Base-by-base conservation (phyloP, 2,329 filamentous ascomycete genomes). In the Hymenoscyphus albidus region DNA sequence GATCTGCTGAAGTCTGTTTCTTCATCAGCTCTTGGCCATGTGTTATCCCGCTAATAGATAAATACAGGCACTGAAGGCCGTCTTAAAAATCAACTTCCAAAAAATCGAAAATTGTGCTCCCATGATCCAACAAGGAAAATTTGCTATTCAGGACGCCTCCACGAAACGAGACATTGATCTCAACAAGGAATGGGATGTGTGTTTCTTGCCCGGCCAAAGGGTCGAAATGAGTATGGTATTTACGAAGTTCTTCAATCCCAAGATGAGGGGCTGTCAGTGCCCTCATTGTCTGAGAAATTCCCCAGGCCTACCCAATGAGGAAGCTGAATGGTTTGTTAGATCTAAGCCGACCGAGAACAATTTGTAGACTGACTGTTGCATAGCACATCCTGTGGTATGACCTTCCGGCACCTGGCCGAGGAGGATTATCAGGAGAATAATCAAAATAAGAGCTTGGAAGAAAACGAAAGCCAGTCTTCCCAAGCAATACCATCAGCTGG, bases 211-310 rank as follows among this genome's bases (percentile, higher is more conserved):
- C 16, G 73, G 74, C 12, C 74, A 77, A 56, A 64, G 66, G 32
- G 73, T 74, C 4, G 71, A 70, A 16, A 76, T 76, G 72, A 74
- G 73, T 59, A 73, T 76, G 70, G 60, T 74, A 2, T 75, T 75
- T 42, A 65, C 62, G 40, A 12, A 42, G 40, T 27, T 27, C 22
- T 27, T 27, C 22, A 27, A 42, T 16, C 40, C 40, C 40, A 13
- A 42, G 12, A 14, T 42, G 12, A 12, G 16, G 16, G 40, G 40
- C 12, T 14, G 16, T 16, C 16, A 12, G 12, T 42, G 40, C 16
- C 40, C 40, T 14, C 12, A 16, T 16, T 42, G 40, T 42, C 16
- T 42, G 2, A 14, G 2, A 5, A 9, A 12, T 42, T 42, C 40
- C 9, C 12, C 9, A 4, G 40, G 40, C 12, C 12, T 42, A 4